Base-by-base conservation (phyloP, 129 eudicot genomes). In the Glebionis coronaria region DNA sequence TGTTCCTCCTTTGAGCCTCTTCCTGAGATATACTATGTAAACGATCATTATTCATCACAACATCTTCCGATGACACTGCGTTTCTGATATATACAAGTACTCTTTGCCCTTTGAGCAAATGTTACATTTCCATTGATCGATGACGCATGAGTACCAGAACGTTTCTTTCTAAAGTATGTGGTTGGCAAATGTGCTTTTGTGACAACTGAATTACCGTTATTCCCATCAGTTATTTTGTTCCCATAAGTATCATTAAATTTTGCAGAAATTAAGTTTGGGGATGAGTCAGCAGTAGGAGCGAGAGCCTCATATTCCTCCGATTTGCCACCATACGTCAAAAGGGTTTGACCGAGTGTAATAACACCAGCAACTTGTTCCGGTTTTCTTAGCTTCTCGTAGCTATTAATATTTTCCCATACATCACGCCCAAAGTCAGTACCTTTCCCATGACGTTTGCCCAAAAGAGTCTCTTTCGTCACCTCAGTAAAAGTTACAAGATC, bases 401-500 rank as follows among this genome's bases (percentile, higher is more conserved):
- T 62, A 21, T 84, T 93, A 42, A 81, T 74, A 52, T 89, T 93
- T 71, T 93, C 96, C 61, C 75, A 73, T 49, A 77, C 90, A 60
- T 93, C 97, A 55, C 95, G 90, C 72, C 81, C 82, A 84, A 86
- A 93, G 73, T 86, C 97, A 25, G 97, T 78, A 70, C 93, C 92
- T 84, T 87, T 89, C 20, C 90, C 90, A 66, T 86, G 92, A 16
- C 85, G 88, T 67, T 82, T 88, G 21, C 71, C 83, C 65, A 81
- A 12, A 64, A 89, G 78, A 64, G 86, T 69, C 1, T 65, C 72
- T 76, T 81, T 93, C 64, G 82, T 93, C 67, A 82, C 98, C 79
- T 86, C 93, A 1, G 99, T 89, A 70, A 89, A 93, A 42, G 85
- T 88, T 63, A 89, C 99, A 23, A 93, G 90, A 74, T 93, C 99